Percentiles rank a stretch among this genome's conserved stretches.
phyloP scores from a whole-genome alignment of 805 yeast species.

The Wickerhamiella nectarea region DNA sequence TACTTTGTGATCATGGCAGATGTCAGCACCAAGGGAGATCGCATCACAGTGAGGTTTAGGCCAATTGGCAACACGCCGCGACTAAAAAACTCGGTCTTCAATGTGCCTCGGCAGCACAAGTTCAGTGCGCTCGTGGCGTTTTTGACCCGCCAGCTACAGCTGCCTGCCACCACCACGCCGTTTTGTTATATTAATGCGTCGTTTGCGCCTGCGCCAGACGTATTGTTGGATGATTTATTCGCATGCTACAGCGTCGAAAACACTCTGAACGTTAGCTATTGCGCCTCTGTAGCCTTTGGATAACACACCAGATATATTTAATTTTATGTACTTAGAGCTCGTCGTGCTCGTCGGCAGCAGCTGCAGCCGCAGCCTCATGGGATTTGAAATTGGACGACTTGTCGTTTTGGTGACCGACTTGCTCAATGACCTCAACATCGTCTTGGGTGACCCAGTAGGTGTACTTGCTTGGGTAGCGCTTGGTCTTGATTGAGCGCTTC shows the following conservation, averaged over 20 bases:
- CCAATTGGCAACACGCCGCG: conserved; percentile 43
- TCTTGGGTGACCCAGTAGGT: conserved; percentile 16
- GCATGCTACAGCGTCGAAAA: conserved; percentile 21
- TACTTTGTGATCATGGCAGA: conserved; percentile 75
- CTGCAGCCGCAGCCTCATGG: neutral
- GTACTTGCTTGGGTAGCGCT: conserved; percentile 13
- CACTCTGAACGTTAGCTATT: conserved; percentile 24
- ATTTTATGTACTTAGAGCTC: conserved; percentile 10
- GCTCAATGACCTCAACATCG: conserved; percentile 14
- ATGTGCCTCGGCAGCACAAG: conserved; percentile 33
- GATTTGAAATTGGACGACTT: neutral
- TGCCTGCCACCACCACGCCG: conserved; percentile 21
- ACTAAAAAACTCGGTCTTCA: conserved; percentile 34
- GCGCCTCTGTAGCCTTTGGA: conserved; percentile 28
- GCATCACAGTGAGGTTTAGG: conserved; percentile 33
- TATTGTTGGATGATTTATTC: conserved; percentile 24
- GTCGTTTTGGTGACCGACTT: conserved; percentile 5
- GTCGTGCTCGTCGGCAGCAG: conserved; percentile 10
- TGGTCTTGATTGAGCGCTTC: conserved; percentile 9
- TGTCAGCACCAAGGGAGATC: conserved; percentile 6
- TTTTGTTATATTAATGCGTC: conserved; percentile 31
- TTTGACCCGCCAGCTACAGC: conserved; percentile 29
- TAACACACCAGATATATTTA: conserved; percentile 12
- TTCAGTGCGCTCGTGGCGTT: conserved; percentile 35
- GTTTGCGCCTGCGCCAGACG: conserved; percentile 31